phyloP scores from a whole-genome alignment of 2,329 filamentous ascomycete species.

The Plenodomus lindquistii region DNA sequence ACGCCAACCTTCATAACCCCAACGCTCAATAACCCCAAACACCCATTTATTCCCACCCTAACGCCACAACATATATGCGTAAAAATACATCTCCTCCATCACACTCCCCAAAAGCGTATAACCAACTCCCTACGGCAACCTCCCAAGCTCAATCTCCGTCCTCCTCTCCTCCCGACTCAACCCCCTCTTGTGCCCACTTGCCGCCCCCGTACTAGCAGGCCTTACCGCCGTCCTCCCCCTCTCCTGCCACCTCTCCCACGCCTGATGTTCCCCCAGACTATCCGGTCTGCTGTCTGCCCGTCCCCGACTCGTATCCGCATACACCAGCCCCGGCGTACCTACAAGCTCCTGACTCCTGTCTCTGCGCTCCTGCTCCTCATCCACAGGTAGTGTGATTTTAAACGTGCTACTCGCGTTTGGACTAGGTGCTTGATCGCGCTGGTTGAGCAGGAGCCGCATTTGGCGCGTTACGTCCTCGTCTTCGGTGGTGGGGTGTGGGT shows the following conservation, averaged over 20 bases:
- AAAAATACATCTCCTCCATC: too few species aligned
- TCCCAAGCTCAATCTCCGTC: conserved; percentile 47
- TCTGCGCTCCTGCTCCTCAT: conserved; percentile 31
- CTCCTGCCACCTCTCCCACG: conserved; percentile 35
- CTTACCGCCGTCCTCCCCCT: conserved; percentile 34
- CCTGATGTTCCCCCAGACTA: conserved; percentile 33
- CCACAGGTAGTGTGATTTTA: conserved; percentile 46
- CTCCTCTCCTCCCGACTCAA: conserved; percentile 46
- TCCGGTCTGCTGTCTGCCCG: conserved; percentile 32
- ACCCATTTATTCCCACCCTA: too few species aligned
- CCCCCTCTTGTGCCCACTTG: conserved; percentile 37
- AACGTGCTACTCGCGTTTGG: conserved; percentile 47
- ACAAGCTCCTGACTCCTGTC: conserved; percentile 36
- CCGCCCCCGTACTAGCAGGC: conserved; percentile 26
- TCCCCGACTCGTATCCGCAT: conserved; percentile 25
- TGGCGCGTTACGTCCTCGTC: conserved; percentile 56
- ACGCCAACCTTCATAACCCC: too few species aligned
- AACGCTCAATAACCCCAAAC: too few species aligned
- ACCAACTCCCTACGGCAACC: background rate
- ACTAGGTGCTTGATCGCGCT: conserved; percentile 37
- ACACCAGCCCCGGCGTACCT: conserved; percentile 30
- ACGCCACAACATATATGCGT: too few species aligned
- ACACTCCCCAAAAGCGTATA: too few species aligned
- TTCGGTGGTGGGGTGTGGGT: conserved; percentile 36
- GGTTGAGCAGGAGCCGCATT: conserved; percentile 53